Percentiles rank a stretch among this genome's conserved stretches.
These are phyloP conservation scores for Alternaria gansuensis DNA, from an alignment of 2,329 filamentous ascomycete genomes.

Conservation along the genomic window DNA sequence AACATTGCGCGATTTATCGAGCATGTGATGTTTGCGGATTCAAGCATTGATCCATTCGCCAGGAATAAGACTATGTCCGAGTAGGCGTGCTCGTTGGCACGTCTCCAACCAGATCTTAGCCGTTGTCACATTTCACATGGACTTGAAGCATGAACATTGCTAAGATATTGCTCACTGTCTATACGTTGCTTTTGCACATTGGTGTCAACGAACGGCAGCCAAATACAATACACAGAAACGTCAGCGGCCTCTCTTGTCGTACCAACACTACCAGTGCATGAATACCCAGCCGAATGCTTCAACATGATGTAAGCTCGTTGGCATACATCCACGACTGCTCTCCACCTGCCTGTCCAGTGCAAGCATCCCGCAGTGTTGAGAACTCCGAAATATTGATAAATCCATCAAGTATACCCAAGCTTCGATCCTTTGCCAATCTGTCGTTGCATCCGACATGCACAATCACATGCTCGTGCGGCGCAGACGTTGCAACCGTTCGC, in stretches of 20 bases:
- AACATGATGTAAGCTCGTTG: not conserved
- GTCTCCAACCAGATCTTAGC: no score
- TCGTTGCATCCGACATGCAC: constrained; percentile 5
- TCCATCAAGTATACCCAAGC: constrained; percentile 3
- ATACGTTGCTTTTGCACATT: no score
- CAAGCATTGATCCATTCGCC: constrained; percentile 65
- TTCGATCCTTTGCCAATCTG: not conserved
- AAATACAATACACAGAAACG: not conserved
- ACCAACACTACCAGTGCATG: not conserved
- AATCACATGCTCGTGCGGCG: not conserved
- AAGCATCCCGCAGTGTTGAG: constrained; percentile 14
- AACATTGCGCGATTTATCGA: constrained; percentile 63
- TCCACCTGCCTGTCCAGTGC: not conserved
- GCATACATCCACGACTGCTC: not conserved
- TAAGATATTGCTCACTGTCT: not conserved
- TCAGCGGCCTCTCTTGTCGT: not conserved
- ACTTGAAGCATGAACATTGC: not conserved
- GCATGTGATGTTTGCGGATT: constrained; percentile 63
- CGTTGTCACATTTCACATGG: no score
- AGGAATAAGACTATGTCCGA: constrained; percentile 27
- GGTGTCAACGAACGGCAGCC: not conserved
- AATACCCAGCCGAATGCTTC: constrained; percentile 1
- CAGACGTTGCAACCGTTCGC: constrained; percentile 10
- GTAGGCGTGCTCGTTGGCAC: not conserved
- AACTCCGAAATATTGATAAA: constrained; percentile 5